Conservation (phyloP, 1,139 yeast genomes). For the Suhomyces terraborum region DNA sequence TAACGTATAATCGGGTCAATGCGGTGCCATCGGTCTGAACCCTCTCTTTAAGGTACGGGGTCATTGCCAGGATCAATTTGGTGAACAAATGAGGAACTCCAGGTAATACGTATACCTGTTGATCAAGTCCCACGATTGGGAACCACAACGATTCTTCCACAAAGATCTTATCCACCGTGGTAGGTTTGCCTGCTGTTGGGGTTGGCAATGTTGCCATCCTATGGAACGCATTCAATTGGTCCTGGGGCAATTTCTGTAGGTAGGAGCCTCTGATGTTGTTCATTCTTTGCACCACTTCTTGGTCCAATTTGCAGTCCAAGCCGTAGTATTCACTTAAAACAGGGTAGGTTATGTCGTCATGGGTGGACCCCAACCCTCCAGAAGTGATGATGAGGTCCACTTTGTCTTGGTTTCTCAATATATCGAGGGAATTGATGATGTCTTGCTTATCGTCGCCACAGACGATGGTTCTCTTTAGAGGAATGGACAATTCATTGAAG, state of each 20-base stretch:
- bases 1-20: conserved; percentile 56
- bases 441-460: conserved; percentile 77
- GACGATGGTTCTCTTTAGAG: conserved; percentile 64
- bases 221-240: conserved; percentile 59
- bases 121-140: conserved; percentile 68
- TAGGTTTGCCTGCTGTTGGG: conserved; percentile 28
- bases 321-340: conserved; percentile 65
- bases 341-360: conserved; percentile 83
- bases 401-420: conserved; percentile 42
- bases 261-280: conserved; percentile 45
- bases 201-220: conserved; percentile 79
- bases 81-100: conserved; percentile 80
- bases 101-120: conserved; percentile 70
- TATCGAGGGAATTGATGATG: conserved; percentile 54
- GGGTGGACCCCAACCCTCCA: conserved; percentile 90
- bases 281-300: conserved; percentile 65
- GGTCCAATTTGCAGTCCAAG: conserved; percentile 53
- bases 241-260: conserved; percentile 37
- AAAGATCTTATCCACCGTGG: conserved; percentile 51
- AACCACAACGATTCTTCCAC: conserved; percentile 72
- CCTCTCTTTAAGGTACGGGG: conserved; percentile 28
- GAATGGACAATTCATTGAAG: conserved; percentile 60
- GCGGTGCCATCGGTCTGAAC: conserved; percentile 28
- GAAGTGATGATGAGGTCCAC: conserved; percentile 76
- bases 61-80: conserved; percentile 42